Percentiles rank a stretch among this genome's conserved stretches.
Evolutionary conservation across 495 filamentous ascomycete genomes (phyloP).

Genomic region (Aspergillus nanangensis): DNA sequence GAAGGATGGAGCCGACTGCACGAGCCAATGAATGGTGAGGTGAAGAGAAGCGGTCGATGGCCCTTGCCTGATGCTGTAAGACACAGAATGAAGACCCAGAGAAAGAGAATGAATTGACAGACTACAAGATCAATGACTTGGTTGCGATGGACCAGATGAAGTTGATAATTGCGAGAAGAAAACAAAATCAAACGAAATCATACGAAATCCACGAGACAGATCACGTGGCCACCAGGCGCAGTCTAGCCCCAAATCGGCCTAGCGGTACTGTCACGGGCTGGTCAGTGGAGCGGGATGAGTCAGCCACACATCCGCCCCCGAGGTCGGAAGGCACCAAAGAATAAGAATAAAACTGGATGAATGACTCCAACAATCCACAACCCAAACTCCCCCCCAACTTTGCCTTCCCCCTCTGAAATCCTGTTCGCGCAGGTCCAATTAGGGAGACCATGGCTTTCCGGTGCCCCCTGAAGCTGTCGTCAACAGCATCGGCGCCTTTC

Average conservation of each 20-base stretch:
- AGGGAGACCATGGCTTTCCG: conserved; percentile 45
- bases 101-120: no score
- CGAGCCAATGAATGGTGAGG: no score
- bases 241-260: conserved; percentile 5
- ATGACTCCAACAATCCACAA: conserved; percentile 18
- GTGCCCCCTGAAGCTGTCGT: conserved; percentile 38
- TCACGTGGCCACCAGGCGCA: no score
- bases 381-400: conserved; percentile 16
- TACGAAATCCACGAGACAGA: no score
- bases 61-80: no score
- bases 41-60: no score
- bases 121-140: no score
- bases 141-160: no score
- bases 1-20: no score
- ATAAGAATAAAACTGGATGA: conserved; percentile 24
- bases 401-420: conserved; percentile 4
- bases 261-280: conserved; percentile 4
- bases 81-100: no score
- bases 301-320: conserved; percentile 15
- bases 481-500: conserved; percentile 31
- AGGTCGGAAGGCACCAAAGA: conserved; percentile 27
- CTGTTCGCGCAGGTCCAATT: conserved; percentile 4
- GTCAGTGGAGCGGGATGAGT: neutral
- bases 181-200: neutral
- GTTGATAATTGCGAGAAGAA: neutral